Conservation (phyloP, 495 filamentous ascomycete species). For the Lasiosphaeriaceae sp. region DNA sequence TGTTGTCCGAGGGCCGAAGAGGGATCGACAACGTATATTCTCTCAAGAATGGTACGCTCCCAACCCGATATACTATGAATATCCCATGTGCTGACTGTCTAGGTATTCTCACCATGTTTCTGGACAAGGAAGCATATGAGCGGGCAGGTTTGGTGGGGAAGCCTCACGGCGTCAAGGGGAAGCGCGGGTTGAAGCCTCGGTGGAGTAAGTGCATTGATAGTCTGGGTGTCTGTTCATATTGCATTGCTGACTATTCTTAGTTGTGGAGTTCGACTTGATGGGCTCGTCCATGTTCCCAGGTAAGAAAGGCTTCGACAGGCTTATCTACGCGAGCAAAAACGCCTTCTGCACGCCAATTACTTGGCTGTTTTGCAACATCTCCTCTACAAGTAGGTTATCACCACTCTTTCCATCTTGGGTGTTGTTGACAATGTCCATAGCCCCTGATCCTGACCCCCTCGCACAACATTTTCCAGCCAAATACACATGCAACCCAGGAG, state of each 20-base stretch:
- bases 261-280: slow-evolving; percentile 77
- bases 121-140: slow-evolving; percentile 84
- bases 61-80: neutral
- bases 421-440: slow-evolving; percentile 25
- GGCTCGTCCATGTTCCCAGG: slow-evolving; percentile 81
- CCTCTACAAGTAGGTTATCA: slow-evolving; percentile 29
- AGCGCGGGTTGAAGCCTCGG: slow-evolving; percentile 47
- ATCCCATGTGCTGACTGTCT: slow-evolving; percentile 5
- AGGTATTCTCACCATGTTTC: slow-evolving; percentile 71
- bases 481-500: slow-evolving; percentile 32
- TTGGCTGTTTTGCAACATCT: slow-evolving; percentile 78
- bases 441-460: slow-evolving; percentile 47
- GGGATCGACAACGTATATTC: slow-evolving; percentile 79
- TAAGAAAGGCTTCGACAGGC: slow-evolving; percentile 84
- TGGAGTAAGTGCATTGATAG: slow-evolving; percentile 37
- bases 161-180: slow-evolving; percentile 55
- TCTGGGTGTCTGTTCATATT: slow-evolving; percentile 1
- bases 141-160: slow-evolving; percentile 77
- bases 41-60: slow-evolving; percentile 59
- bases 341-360: slow-evolving; percentile 65
- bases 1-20: slow-evolving; percentile 82
- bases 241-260: slow-evolving; percentile 36
- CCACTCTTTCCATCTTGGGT: neutral
- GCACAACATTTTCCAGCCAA: slow-evolving; percentile 50
- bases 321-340: slow-evolving; percentile 81